Conservation (phyloP, 2,329 filamentous ascomycete species). For the Coniella lustricola region DNA sequence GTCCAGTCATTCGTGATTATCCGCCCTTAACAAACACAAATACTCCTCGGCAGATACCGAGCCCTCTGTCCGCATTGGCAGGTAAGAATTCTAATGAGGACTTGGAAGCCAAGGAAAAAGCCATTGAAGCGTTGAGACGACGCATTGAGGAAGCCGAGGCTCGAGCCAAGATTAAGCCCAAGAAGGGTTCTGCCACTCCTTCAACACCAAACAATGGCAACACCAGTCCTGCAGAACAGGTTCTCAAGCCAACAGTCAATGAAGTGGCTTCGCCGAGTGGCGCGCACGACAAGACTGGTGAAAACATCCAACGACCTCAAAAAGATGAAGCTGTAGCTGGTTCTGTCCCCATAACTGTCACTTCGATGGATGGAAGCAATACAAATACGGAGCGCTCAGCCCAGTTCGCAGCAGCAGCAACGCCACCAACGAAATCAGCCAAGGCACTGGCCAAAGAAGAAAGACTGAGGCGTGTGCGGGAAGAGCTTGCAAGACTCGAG, state of each 20-base stretch:
- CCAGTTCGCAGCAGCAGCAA: constrained; percentile 33
- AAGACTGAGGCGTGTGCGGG: constrained; percentile 39
- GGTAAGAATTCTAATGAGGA: constrained; percentile 10
- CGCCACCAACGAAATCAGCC: constrained; percentile 32
- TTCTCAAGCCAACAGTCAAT: constrained; percentile 12
- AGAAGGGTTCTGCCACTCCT: constrained; percentile 23
- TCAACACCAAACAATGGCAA: constrained; percentile 22
- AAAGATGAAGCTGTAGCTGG: constrained; percentile 21
- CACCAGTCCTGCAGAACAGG: constrained; percentile 24
- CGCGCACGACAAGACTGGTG: constrained; percentile 16
- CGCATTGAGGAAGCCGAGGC: constrained; percentile 54
- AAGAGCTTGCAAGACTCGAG: constrained; percentile 43
- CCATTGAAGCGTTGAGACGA: constrained; percentile 54
- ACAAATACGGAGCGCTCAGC: constrained; percentile 22
- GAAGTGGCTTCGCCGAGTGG: constrained; percentile 18
- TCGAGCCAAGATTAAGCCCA: constrained; percentile 36
- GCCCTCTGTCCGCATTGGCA: constrained; percentile 25
- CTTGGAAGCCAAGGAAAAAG: constrained; percentile 38
- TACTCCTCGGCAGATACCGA: constrained; percentile 33
- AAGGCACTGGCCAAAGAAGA: constrained; percentile 36
- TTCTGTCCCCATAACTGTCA: constrained; percentile 21
- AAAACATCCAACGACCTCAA: constrained; percentile 21
- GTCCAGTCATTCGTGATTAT: constrained; percentile 35
- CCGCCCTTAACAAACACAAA: constrained; percentile 34
- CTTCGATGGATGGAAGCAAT: background rate